Evolutionary conservation across 371 early-diverging fungal species (phyloP).

Genomic region (Mortierella sp.): DNA sequence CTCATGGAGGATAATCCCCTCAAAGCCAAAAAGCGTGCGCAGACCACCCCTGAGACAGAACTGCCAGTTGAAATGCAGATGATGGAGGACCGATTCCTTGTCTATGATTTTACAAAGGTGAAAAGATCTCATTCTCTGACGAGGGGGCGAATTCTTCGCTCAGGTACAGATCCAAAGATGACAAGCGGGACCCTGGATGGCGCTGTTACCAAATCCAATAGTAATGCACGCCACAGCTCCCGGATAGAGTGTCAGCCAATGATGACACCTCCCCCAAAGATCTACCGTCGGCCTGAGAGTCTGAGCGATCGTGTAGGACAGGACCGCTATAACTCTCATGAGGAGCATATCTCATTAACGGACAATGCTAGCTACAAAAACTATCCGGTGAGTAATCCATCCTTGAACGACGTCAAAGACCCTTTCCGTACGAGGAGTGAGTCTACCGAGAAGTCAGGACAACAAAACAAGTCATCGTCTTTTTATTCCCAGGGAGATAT

Average conservation of each 20-base stretch:
- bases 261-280: conserved; percentile 5
- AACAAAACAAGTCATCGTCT: neutral
- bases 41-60: conserved; percentile 47
- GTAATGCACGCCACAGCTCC: neutral
- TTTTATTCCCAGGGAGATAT: too few species aligned
- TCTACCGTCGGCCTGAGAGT: conserved; percentile 19
- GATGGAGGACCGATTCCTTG: conserved; percentile 71
- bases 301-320: conserved; percentile 43
- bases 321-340: conserved; percentile 38
- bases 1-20: conserved; percentile 88
- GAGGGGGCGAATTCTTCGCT: conserved; percentile 29
- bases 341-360: conserved; percentile 30
- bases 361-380: conserved; percentile 3
- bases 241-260: conserved; percentile 14
- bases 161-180: conserved; percentile 36
- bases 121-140: conserved; percentile 30
- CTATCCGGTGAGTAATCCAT: conserved; percentile 21
- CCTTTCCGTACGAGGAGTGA: neutral
- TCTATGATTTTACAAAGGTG: conserved; percentile 71
- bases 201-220: conserved; percentile 15
- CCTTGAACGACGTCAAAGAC: neutral
- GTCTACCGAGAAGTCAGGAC: conserved; percentile 10
- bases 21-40: conserved; percentile 56
- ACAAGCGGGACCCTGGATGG: conserved; percentile 49
- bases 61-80: conserved; percentile 61